Evolutionary conservation across 805 yeast genomes (phyloP).

Genomic region (Candida pseudoglaebosa): DNA sequence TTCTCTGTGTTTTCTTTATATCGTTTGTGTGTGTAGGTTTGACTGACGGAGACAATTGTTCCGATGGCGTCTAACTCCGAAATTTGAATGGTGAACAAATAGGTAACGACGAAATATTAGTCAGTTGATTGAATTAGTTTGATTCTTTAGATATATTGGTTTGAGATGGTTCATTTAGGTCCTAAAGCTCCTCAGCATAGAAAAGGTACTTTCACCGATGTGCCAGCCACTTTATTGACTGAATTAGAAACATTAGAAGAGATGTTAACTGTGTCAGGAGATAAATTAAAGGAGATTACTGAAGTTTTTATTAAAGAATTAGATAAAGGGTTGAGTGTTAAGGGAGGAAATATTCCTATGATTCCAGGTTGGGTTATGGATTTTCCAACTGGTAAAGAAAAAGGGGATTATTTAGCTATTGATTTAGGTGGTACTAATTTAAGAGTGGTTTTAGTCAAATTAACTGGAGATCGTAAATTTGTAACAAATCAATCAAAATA

Average conservation of each 20-base stretch:
- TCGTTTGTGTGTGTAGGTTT: too few species aligned
- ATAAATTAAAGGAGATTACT: slow-evolving; percentile 60
- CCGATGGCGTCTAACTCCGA: too few species aligned
- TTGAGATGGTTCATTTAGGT: slow-evolving; percentile 75
- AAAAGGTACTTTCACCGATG: slow-evolving; percentile 58
- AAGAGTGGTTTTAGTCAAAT: slow-evolving; percentile 83
- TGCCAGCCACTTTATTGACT: slow-evolving; percentile 57
- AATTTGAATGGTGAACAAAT: too few species aligned
- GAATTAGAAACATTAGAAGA: slow-evolving; percentile 57
- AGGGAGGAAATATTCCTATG: slow-evolving; percentile 92
- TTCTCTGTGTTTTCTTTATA: too few species aligned
- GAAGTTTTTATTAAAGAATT: slow-evolving; percentile 76
- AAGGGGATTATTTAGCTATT: slow-evolving; percentile 86
- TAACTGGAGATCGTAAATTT: slow-evolving; percentile 80
- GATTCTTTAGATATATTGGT: not conserved
- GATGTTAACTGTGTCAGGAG: slow-evolving; percentile 58
- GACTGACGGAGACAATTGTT: slow-evolving; percentile 1
- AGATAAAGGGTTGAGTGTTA: slow-evolving; percentile 69
- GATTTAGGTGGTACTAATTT: slow-evolving; percentile 97
- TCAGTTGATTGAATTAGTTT: not conserved
- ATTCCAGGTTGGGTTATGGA: slow-evolving; percentile 96
- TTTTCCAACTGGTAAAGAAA: slow-evolving; percentile 87
- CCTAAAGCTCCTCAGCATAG: slow-evolving; percentile 80
- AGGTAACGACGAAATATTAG: not conserved
- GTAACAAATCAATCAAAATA: slow-evolving; percentile 86